Evolutionary conservation across 768 basidiomycete genomes (phyloP).

Genomic region (Mycena latifolia): DNA sequence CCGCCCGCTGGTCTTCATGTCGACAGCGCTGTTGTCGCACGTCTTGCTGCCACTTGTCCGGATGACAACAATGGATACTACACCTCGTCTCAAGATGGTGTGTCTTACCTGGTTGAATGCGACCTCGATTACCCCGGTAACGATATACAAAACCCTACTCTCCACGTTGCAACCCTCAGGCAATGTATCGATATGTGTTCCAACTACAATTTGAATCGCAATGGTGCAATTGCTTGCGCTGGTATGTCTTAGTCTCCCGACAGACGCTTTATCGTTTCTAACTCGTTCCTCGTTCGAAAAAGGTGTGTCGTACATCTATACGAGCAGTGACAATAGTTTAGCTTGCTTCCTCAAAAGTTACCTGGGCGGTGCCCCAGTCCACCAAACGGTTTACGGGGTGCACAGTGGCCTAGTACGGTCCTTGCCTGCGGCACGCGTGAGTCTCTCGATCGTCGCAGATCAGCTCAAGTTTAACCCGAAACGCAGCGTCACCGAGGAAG

Average conservation of each 20-base stretch:
- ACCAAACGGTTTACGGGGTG: not conserved
- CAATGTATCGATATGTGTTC: not conserved
- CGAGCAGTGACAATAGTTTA: not conserved
- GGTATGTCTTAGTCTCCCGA: too few species aligned
- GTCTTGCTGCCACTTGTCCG: not conserved
- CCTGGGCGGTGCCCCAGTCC: not conserved
- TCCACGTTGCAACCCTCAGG: not conserved
- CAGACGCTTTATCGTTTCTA: too few species aligned
- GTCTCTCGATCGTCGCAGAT: not conserved
- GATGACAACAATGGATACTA: not conserved
- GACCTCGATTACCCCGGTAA: not conserved
- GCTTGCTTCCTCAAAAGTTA: not conserved
- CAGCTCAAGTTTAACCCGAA: not conserved
- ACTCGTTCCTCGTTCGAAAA: too few species aligned
- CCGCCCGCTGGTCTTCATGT: not conserved
- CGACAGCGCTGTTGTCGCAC: not conserved
- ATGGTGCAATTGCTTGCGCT: not conserved
- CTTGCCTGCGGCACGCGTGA: too few species aligned
- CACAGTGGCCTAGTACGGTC: too few species aligned
- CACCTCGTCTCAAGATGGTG: not conserved
- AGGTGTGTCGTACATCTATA: not conserved
- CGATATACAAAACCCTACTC: not conserved
- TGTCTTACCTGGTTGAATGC: not conserved
- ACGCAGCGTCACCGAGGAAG: not conserved
- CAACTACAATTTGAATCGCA: not conserved